Evolutionary conservation across 2,329 filamentous ascomycete genomes (phyloP).

Genomic region (Laburnicola sp.): DNA sequence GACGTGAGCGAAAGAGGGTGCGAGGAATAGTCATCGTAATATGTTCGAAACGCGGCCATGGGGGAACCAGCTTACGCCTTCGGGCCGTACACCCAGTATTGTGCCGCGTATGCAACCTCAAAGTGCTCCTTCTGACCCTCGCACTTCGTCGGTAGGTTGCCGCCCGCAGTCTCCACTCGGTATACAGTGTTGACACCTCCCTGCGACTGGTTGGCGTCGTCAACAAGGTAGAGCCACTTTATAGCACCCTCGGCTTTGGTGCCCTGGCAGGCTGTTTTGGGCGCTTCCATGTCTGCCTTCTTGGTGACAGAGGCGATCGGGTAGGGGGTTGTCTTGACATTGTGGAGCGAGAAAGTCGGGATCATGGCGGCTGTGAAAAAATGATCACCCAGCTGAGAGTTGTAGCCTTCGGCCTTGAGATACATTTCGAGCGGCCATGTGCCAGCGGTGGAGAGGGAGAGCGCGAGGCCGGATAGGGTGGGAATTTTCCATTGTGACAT

Average conservation of each 20-base stretch:
- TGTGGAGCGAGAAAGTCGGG: constrained; percentile 64
- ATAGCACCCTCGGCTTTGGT: constrained; percentile 45
- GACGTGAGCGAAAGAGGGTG: background rate
- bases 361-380: constrained; percentile 61
- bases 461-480: constrained; percentile 39
- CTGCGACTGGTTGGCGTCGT: constrained; percentile 42
- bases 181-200: constrained; percentile 53
- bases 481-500: constrained; percentile 38
- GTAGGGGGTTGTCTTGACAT: constrained; percentile 46
- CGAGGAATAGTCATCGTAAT: constrained; percentile 8
- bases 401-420: constrained; percentile 35
- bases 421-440: constrained; percentile 28
- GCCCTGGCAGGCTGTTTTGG: constrained; percentile 47
- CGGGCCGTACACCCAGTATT: constrained; percentile 52
- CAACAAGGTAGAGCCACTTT: constrained; percentile 52
- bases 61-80: constrained; percentile 24
- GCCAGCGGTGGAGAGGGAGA: constrained; percentile 26
- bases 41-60: constrained; percentile 12
- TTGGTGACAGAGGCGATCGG: constrained; percentile 52
- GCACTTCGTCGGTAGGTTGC: constrained; percentile 48
- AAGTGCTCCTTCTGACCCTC: constrained; percentile 35
- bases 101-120: constrained; percentile 51
- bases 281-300: constrained; percentile 56
- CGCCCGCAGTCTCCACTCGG: constrained; percentile 54
- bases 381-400: constrained; percentile 63